These are phyloP conservation scores for Cadophora sp. DNA, from an alignment of 2,329 filamentous ascomycete genomes.

Conservation along the genomic window DNA sequence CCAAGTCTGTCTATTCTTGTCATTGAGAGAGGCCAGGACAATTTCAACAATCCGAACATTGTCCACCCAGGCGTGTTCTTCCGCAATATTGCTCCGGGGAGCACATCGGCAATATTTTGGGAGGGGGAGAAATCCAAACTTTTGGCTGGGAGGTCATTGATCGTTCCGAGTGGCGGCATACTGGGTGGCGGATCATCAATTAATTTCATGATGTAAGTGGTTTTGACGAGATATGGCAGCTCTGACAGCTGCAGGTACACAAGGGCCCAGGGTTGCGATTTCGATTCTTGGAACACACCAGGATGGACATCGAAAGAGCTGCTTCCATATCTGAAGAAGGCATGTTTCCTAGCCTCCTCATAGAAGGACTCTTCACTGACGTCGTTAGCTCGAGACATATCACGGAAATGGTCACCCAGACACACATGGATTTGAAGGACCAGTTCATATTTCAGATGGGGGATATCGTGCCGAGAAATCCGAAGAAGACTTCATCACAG, in stretches of 20 bases:
- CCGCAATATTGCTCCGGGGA: neutral
- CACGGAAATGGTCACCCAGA: slow-evolving; percentile 25
- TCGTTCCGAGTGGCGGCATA: slow-evolving; percentile 2
- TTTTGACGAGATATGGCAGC: neutral
- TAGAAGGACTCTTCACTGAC: neutral
- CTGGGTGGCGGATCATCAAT: slow-evolving; percentile 7
- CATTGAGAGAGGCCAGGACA: slow-evolving; percentile 57
- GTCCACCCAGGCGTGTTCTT: slow-evolving; percentile 32
- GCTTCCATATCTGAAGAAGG: slow-evolving; percentile 11
- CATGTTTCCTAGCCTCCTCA: neutral
- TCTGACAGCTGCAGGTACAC: slow-evolving; percentile 9
- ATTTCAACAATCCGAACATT: slow-evolving; percentile 52
- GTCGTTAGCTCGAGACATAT: slow-evolving; percentile 60
- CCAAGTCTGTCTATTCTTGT: slow-evolving; percentile 54
- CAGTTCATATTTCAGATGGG: slow-evolving; percentile 59
- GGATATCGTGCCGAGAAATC: slow-evolving; percentile 48
- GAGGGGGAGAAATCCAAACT: neutral
- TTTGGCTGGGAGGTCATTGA: neutral
- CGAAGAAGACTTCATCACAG: slow-evolving; percentile 57
- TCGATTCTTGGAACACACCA: slow-evolving; percentile 12
- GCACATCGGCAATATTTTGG: slow-evolving; percentile 3
- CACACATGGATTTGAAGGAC: slow-evolving; percentile 59
- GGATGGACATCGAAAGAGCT: slow-evolving; percentile 15
- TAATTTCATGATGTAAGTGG: slow-evolving; percentile 14
- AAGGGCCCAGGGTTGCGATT: slow-evolving; percentile 13